Base-by-base conservation (phyloP, 164 flowering plant genomes). In the Vitis rupestris region DNA sequence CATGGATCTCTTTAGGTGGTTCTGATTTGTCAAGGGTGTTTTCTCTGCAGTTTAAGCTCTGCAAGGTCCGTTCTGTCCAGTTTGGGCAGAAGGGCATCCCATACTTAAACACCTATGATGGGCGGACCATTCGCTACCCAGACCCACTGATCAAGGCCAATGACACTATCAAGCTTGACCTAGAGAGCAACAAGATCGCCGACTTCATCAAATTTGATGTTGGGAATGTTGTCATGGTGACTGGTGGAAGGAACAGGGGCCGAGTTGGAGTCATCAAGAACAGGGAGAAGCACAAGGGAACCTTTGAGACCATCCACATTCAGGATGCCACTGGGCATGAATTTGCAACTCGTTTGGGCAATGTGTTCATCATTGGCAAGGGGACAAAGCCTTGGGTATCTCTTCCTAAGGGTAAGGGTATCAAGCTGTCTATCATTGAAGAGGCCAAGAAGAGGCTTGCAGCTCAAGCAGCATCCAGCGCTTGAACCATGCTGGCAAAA, bases 131-230 rank as follows among this genome's bases (percentile, higher is more conserved):
- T 74, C 97, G 97, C 50, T 91, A 91, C 78, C 94, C 97, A 0
- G 97, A 91, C 63, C 97, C 97, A 2, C 82, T 91, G 44, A 91
- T 91, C 80, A 89, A 82, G 74, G 97, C 97, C 30, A 89, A 91
- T 69, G 97, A 91, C 74, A 91, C 92, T 70, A 87, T 91, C 75
- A 89, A 91, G 74, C 79, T 91, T 9, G 97, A 91, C 67, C 74
- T 91, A 3, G 97, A 91, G 70, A 78, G 65, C 67, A 80, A 85
- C 85, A 91, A 89, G 68, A 88, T 89, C 19, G 64, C 64, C 29
- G 94, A 89, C 57, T 91, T 91, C 83, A 89, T 91, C 76, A 91
- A 89, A 80, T 91, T 89, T 69, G 97, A 91, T 82, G 92, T 91
- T 5, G 97, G 97, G 5, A 91, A 91, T 72, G 91, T 91, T 29